Conservation (phyloP, 1,284 basidiomycete species). For the Caloboletus firmus region DNA sequence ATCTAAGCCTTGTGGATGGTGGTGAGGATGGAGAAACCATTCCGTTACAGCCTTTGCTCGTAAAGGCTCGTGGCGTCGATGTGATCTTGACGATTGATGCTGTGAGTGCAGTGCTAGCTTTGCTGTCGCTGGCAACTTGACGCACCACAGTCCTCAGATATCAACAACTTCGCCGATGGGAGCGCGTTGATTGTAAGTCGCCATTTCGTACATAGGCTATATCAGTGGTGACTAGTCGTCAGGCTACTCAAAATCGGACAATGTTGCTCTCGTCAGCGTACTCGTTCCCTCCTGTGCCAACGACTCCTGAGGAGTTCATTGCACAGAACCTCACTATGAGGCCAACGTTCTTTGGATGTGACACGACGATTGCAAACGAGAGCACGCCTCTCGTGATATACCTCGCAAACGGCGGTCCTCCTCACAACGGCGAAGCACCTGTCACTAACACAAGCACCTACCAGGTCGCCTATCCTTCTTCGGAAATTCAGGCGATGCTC, state of each 20-base stretch:
- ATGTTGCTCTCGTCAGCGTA: slow-evolving; percentile 39
- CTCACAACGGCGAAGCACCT: slow-evolving; percentile 38
- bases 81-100: slow-evolving; percentile 54
- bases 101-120: slow-evolving; percentile 18
- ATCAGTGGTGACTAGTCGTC: neutral
- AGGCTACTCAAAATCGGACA: slow-evolving; percentile 44
- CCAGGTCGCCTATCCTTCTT: slow-evolving; percentile 34
- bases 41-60: slow-evolving; percentile 55
- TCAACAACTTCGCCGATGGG: slow-evolving; percentile 41
- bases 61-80: slow-evolving; percentile 51
- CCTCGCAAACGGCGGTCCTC: slow-evolving; percentile 46
- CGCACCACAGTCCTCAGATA: slow-evolving; percentile 27
- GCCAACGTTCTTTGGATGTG: slow-evolving; percentile 50
- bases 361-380: slow-evolving; percentile 18
- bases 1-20: slow-evolving; percentile 43
- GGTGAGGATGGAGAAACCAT: slow-evolving; percentile 46
- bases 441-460: slow-evolving; percentile 43
- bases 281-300: slow-evolving; percentile 45
- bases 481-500: slow-evolving; percentile 41
- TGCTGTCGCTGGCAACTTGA: neutral
- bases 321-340: slow-evolving; percentile 37
- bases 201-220: neutral
- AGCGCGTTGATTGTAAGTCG: slow-evolving; percentile 42
- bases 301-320: slow-evolving; percentile 31
- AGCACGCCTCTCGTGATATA: slow-evolving; percentile 41